Conservation (phyloP, 176 grass and related monocot species). For the Avena atlantica region DNA sequence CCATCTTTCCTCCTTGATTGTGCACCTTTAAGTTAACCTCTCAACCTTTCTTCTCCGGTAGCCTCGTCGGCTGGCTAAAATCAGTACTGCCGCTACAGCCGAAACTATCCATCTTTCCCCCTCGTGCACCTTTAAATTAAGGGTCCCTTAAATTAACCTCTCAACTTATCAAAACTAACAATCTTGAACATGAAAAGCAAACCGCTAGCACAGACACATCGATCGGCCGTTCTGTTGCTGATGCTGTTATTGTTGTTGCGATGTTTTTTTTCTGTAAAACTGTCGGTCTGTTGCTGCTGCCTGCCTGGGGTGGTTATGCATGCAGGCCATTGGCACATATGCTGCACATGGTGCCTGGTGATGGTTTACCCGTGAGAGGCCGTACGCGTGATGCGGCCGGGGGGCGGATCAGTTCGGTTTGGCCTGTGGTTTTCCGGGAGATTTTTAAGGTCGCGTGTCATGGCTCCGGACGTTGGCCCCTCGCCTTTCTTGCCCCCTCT, state of each 20-base stretch:
- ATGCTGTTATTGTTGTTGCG: slow-evolving; percentile 30
- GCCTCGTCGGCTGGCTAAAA: background rate
- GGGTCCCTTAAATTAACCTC: background rate
- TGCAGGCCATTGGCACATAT: slow-evolving; percentile 25
- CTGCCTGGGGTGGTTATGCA: slow-evolving; percentile 41
- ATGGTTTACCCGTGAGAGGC: background rate
- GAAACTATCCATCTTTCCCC: background rate
- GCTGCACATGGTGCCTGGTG: background rate
- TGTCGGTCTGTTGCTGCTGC: slow-evolving; percentile 6
- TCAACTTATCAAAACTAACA: background rate
- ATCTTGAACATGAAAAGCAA: background rate
- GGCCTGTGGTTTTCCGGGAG: slow-evolving; percentile 63
- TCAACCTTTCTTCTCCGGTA: too few species aligned
- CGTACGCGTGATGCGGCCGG: slow-evolving; percentile 23
- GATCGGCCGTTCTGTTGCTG: background rate
- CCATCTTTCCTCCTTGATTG: background rate
- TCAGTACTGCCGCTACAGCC: slow-evolving; percentile 13
- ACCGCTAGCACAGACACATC: background rate
- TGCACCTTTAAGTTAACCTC: background rate
- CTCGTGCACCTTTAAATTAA: background rate
- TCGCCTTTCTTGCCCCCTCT: slow-evolving; percentile 42
- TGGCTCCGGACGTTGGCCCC: slow-evolving; percentile 52
- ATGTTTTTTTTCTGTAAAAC: background rate
- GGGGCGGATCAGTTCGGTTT: slow-evolving; percentile 44
- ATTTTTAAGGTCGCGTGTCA: slow-evolving; percentile 91